Base-by-base conservation (phyloP, 352 stramenopile species). In the Phytophthora pluvialis region DNA sequence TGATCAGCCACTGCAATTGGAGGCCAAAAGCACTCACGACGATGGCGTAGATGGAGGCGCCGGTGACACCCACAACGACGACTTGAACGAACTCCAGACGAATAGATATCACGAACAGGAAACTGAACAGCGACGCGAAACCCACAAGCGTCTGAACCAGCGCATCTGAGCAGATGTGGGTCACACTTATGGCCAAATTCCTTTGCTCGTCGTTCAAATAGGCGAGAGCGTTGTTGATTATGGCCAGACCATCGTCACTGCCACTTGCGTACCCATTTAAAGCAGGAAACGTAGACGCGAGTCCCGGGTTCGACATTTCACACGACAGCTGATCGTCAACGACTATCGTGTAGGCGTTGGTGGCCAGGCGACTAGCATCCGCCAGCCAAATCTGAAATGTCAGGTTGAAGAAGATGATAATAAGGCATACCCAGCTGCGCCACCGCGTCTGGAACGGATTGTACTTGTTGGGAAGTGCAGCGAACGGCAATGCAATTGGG, bases 71-170 rank as follows among this genome's bases (percentile, higher is more conserved):
- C n/a, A 95, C 73, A n/a, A 93, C 64, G 49, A 90, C 75, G 16
- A 91, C 85, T 68, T 96, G 87, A 31, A 93, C 80, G 68, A 96
- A 96, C 66, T 96, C 88, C 26, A 96, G 68, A n/a, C 86, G 86
- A 52, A 93, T 92, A 4, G 86, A 91, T 39, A 94, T 86, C 45
- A 86, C 78, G 46, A 94, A 91, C 25, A 94, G 77, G 54, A 94
- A 93, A 59, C 80, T 90, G 57, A 92, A 90, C n/a, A 91, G 67
- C 32, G 80, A 90, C 13, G 75, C 64, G 66, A 93, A 93, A 26
- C 75, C 74, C 26, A 85, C 75, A 6, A 93, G 75, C 18, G 91
- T 72, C 61, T 93, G 78, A 35, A 82, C 73, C 12, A 95, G 61
- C 10, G 75, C 71, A 38, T 83, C 82, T 1, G 78, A 77, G 67